These are phyloP conservation scores for Otatea glauca DNA, from an alignment of 176 grass and related monocot genomes.

Conservation along the genomic window DNA sequence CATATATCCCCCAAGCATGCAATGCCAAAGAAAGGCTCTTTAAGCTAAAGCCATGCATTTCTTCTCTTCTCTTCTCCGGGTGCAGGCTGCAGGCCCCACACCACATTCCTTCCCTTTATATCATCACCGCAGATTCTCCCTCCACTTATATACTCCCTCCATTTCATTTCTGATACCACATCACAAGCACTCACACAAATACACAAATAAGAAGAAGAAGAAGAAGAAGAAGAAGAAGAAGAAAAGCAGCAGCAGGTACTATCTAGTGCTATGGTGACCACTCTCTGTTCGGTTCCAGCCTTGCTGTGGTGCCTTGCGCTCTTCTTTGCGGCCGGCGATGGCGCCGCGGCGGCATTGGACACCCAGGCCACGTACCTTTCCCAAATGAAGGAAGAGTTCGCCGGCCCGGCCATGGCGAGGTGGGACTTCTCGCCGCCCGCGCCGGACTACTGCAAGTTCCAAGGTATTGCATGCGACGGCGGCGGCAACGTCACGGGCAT, in stretches of 20 bases:
- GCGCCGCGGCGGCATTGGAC: constrained; percentile 37
- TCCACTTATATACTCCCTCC: constrained; percentile 55
- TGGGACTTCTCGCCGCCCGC: constrained; percentile 63
- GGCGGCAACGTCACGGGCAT: constrained; percentile 58
- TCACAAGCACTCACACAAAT: background rate
- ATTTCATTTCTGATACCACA: constrained; percentile 1
- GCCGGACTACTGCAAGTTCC: constrained; percentile 58
- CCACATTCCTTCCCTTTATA: constrained; percentile 36
- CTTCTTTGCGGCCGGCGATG: background rate
- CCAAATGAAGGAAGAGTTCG: constrained; percentile 66
- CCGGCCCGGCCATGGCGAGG: constrained; percentile 60
- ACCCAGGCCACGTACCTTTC: constrained; percentile 64
- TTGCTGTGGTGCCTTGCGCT: constrained; percentile 23
- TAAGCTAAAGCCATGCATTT: constrained; percentile 51
- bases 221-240: background rate
- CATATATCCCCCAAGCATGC: constrained; percentile 48
- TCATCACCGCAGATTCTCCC: constrained; percentile 54
- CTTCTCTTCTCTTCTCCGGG: background rate
- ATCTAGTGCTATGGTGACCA: constrained; percentile 39
- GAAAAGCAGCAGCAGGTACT: background rate
- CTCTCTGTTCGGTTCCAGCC: constrained; percentile 20
- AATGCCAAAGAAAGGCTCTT: constrained; percentile 37
- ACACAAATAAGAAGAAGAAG: background rate
- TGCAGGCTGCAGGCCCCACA: constrained; percentile 24
- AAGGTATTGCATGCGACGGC: constrained; percentile 49